Evolutionary conservation across 257 asterid genomes (phyloP).

Genomic region (Verbena officinalis): DNA sequence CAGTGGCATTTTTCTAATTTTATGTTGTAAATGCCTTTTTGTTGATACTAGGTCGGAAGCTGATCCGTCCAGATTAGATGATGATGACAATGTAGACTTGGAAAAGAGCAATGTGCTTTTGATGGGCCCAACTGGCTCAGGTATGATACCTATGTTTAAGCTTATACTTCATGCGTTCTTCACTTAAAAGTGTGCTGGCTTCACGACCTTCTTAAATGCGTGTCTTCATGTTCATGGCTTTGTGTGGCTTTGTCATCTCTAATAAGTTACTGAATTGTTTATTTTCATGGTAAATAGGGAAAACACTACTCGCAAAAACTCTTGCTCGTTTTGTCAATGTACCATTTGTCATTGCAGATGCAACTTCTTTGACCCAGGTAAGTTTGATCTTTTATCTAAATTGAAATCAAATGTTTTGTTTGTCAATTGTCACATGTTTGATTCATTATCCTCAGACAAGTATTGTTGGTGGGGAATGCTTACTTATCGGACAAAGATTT

Average conservation of each 20-base stretch:
- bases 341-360: conserved; percentile 93
- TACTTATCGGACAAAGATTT: background rate
- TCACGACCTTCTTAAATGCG: conserved; percentile 16
- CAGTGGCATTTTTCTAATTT: conserved; percentile 8
- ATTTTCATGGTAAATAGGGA: conserved; percentile 61
- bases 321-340: conserved; percentile 97
- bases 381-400: conserved; percentile 19
- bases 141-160: conserved; percentile 38
- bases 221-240: conserved; percentile 28
- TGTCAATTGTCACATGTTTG: background rate
- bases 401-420: background rate
- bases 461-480: background rate
- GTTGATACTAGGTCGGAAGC: conserved; percentile 64
- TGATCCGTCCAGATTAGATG: conserved; percentile 55
- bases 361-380: conserved; percentile 92
- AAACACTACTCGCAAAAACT: conserved; percentile 90
- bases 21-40: conserved; percentile 23
- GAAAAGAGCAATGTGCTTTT: conserved; percentile 95
- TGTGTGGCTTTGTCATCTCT: conserved; percentile 30
- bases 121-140: conserved; percentile 99
- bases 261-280: conserved; percentile 27
- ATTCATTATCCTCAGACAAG: conserved; percentile 10
- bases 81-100: conserved; percentile 72
- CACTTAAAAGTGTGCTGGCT: conserved; percentile 20
- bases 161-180: conserved; percentile 24